phyloP scores from a whole-genome alignment of 495 filamentous ascomycete species.

The Penicillium mononematosum region DNA sequence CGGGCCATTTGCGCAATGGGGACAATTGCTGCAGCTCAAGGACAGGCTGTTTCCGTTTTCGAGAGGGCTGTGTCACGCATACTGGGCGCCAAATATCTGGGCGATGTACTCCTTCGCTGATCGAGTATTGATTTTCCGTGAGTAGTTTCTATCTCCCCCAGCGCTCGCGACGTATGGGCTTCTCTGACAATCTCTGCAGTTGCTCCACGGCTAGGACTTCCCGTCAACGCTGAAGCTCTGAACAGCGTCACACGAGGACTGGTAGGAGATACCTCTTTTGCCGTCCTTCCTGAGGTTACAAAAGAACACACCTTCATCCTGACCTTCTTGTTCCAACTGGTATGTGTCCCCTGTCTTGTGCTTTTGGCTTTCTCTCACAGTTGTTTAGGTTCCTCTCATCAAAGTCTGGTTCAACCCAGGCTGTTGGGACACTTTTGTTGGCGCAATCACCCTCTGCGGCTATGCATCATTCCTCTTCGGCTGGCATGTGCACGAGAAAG shows the following conservation, averaged over 20 bases:
- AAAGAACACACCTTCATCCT: slow-evolving; percentile 76
- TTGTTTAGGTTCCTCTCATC: slow-evolving; percentile 62
- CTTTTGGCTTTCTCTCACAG: slow-evolving; percentile 1
- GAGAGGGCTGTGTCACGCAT: slow-evolving; percentile 89
- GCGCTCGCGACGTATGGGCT: background rate
- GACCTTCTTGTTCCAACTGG: slow-evolving; percentile 79
- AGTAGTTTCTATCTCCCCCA: slow-evolving; percentile 22
- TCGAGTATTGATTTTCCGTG: slow-evolving; percentile 75
- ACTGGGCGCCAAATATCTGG: slow-evolving; percentile 98
- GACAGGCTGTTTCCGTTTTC: slow-evolving; percentile 91
- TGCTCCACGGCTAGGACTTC: slow-evolving; percentile 73
- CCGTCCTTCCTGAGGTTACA: slow-evolving; percentile 82
- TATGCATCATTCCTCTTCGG: slow-evolving; percentile 97
- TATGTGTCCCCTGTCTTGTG: slow-evolving; percentile 33
- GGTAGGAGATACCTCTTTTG: slow-evolving; percentile 94
- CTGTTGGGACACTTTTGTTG: slow-evolving; percentile 88
- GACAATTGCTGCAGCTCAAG: slow-evolving; percentile 84
- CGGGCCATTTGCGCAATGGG: slow-evolving; percentile 81
- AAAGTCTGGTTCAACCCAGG: slow-evolving; percentile 80
- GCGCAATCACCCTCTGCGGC: slow-evolving; percentile 88
- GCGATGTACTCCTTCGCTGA: slow-evolving; percentile 94
- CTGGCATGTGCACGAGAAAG: slow-evolving; percentile 99
- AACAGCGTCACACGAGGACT: slow-evolving; percentile 89
- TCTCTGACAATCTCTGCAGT: slow-evolving; percentile 48
- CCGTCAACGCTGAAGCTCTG: slow-evolving; percentile 69